Evolutionary conservation across 2,329 filamentous ascomycete genomes (phyloP), one percentile per base, ranked within the genome.

Genomic region (Sclerotinia sclerotiorum): DNA sequence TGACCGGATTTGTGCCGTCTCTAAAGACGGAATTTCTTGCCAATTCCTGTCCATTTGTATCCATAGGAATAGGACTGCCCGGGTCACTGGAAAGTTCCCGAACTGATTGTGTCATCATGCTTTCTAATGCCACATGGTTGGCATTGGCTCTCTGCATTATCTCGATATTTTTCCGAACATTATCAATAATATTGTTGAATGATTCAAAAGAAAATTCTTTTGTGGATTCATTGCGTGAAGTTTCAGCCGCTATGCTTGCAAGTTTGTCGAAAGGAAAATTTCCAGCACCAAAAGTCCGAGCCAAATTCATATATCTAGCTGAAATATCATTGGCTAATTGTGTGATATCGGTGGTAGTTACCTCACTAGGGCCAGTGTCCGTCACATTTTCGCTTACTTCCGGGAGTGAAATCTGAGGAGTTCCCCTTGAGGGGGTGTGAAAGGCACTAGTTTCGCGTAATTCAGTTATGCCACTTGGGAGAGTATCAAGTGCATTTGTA

Each of bases 151-250:
- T 24, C 32, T 62, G 60, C 29, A 51, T 62, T 7, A 3, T 13
- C 39, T 62, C 15, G 3, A 62, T 39, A 6, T 62, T 62, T 1
- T 24, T 39, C 8, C 29, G 60, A 62, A 51, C n/a, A 39, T 15
- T 51, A 11, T 62, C 46, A 51, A 51, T 8, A 27, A 62, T 15
- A 13, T 5, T 39, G 17, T 39, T 27, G 15, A 62, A 27, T 24
- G 46, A 46, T 39, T 62, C 60, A 49, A 62, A 39, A 1, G 60
- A 62, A 21, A 62, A 62, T 21, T 51, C 15, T 35, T 21, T 27
- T 1, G 29, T 5, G 1, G 5, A 27, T 19, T 19, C n/a, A 49
- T 51, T 42, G 29, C 7, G 21, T 24, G 15, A 10, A 15, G 32
- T 27, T 39, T 46, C 46, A 39, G 29, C 15, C 39, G 46, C 17